These are phyloP conservation scores for Ceratobasidium papillatum DNA, from an alignment of 1,284 basidiomycete species.

Conservation along the genomic window DNA sequence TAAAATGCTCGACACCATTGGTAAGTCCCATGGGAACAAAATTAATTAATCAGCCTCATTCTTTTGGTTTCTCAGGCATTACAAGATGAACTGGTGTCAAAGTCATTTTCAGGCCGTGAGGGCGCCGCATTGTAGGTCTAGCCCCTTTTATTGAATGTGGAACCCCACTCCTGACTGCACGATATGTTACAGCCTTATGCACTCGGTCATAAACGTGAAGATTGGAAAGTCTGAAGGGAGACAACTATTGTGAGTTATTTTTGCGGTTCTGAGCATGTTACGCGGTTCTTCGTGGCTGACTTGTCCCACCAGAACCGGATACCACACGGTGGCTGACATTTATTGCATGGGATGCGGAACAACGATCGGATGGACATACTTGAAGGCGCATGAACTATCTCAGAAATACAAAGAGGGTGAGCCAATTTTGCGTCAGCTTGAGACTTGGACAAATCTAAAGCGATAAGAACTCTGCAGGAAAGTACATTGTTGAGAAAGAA, in stretches of 20 bases:
- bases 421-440: conserved; percentile 43
- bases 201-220: conserved; percentile 78
- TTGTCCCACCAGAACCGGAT: conserved; percentile 67
- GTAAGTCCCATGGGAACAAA: background rate
- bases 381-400: conserved; percentile 76
- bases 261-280: background rate
- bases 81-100: conserved; percentile 88
- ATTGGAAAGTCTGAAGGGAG: conserved; percentile 80
- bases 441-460: background rate
- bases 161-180: background rate
- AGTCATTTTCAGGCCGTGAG: conserved; percentile 84
- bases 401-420: conserved; percentile 91
- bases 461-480: conserved; percentile 60
- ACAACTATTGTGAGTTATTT: conserved; percentile 66
- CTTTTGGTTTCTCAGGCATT: conserved; percentile 61
- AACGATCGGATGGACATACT: conserved; percentile 84
- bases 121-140: conserved; percentile 79
- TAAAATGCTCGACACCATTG: conserved; percentile 30
- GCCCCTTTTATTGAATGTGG: background rate
- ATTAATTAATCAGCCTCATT: background rate
- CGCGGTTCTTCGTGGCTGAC: background rate
- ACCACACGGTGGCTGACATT: conserved; percentile 83
- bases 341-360: conserved; percentile 81
- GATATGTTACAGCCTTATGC: conserved; percentile 65
- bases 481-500: conserved; percentile 85